These are phyloP conservation scores for Populus euphratica DNA, from an alignment of 345 rosid species.

Conservation along the genomic window DNA sequence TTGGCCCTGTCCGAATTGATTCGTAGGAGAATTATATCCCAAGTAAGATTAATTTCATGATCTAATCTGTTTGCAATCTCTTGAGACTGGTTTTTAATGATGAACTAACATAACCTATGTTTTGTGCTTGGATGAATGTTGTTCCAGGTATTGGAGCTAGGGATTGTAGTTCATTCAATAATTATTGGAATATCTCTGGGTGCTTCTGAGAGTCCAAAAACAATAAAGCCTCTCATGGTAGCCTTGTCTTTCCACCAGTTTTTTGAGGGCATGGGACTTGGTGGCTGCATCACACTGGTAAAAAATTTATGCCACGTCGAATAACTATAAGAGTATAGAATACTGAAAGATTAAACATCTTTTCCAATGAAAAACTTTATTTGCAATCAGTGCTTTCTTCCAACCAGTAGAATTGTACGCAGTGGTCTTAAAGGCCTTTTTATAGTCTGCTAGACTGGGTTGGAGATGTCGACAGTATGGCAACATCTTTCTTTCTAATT, in stretches of 20 bases:
- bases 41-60: slow-evolving; percentile 23
- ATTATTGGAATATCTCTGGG: slow-evolving; percentile 70
- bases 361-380: too few species aligned
- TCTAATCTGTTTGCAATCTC: not conserved
- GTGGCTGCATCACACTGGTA: slow-evolving; percentile 72
- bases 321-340: too few species aligned
- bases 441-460: not conserved
- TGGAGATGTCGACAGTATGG: slow-evolving; percentile 26
- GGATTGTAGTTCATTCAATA: slow-evolving; percentile 69
- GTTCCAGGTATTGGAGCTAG: slow-evolving; percentile 58
- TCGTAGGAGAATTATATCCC: slow-evolving; percentile 45
- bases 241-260: slow-evolving; percentile 77
- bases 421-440: not conserved
- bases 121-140: not conserved
- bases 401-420: not conserved
- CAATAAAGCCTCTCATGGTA: slow-evolving; percentile 58
- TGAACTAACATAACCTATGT: not conserved
- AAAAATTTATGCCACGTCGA: too few species aligned
- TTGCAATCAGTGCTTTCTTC: not conserved
- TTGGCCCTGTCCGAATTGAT: slow-evolving; percentile 29
- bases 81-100: too few species aligned
- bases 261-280: slow-evolving; percentile 79
- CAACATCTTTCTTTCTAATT: slow-evolving; percentile 9
- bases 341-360: too few species aligned
- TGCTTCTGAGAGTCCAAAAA: slow-evolving; percentile 43